Evolutionary conservation across 106 monocot genomes (phyloP), one percentile per base, ranked within the genome.

Genomic region (Chionographis japonica): DNA sequence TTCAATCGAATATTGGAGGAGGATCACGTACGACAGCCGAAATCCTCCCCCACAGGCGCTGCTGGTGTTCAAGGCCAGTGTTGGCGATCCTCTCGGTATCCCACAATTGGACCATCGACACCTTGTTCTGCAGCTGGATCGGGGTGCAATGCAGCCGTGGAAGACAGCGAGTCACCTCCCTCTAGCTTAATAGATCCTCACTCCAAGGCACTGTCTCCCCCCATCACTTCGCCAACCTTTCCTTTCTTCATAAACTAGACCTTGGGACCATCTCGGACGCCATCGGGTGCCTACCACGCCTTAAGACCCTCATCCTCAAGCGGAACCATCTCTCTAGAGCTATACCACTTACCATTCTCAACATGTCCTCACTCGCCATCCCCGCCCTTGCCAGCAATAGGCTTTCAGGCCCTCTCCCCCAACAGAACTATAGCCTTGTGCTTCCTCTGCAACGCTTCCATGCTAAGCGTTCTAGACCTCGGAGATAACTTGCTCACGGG

Each of bases 201-300:
- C 69, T 76, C 14, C 46, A 37, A 39, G 71, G 77, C 15, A 58
- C 64, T 15, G 57, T 77, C 37, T 46, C 77, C 19, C 65, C 65
- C 6, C n/a, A n/a, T n/a, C 20, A 63, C 4, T 13, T 80, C 15
- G 68, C 56, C 20, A 63, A 58, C 54, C 73, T 80, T 20, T 64
- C 65, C 4, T 71, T 65, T 37, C 37, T 77, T 13, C 4, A 16
- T 15, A 10, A 40, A 4, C 72, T 66, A 19, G 46, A 59, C 52
- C 20, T 72, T n/a, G 4, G 50, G 15, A 60, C 54, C 49, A 61
- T 78, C 20, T 72, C 78, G 13, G 13, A 53, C 1, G 36, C 40
- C 14, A 50, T 78, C 4, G 57, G 78, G 15, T 4, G 42, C 18
- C 72, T 78, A 38, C 71, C 58, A 1, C 58, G 70, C 0, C 61